Evolutionary conservation across 2,329 filamentous ascomycete genomes (phyloP), one percentile per base, ranked within the genome.

Genomic region (Cyclaneusma minus): DNA sequence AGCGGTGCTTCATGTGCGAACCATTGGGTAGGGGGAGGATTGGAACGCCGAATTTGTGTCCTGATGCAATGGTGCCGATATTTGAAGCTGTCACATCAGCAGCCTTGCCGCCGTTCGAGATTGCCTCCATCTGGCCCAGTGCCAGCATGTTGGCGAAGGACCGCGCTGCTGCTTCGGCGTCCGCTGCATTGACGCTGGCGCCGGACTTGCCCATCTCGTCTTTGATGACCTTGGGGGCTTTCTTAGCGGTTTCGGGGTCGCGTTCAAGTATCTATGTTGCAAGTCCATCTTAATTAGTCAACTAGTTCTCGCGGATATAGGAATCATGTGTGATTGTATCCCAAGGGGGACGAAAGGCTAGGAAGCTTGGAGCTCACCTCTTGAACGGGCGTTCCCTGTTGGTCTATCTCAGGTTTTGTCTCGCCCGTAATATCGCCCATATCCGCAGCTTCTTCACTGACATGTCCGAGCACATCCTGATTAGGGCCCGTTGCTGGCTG

Each of bases 1-100:
- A 92, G 43, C 89, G 71, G 47, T 81, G 62, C 52, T 84, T 79
- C 41, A 87, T 56, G 52, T 81, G 62, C 52, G 15, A 62, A 22
- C 35, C 57, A 30, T 65, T 62, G 7, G 75, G 66, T 27, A 84
- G 58, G 5, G 77, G 71, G 29, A 74, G 55, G 18, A 61, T 56
- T 2, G 84, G 84, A 35, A 82, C 56, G 4, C 68, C 70, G 44
- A 83, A 94, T 47, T 87, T 91, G 48, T 46, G 39, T 8, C 39
- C 42, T 16, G 9, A 39, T 17, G n/a, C n/a, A n/a, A n/a, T 11
- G n/a, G 18, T 20, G 18, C 18, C 18, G 18, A 8, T 20, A 11
- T 20, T 8, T 8, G 8, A 20, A 11, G 8, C 18, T 20, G 18
- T 20, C 18, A 11, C 17, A 14, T 11, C 27, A 10, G 6, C 7